A percentile compares a stretch with the other conserved stretches of the same genome.
phyloP scores from a whole-genome alignment of 495 filamentous ascomycete species.

The Aspergillus saccharolyticus region DNA sequence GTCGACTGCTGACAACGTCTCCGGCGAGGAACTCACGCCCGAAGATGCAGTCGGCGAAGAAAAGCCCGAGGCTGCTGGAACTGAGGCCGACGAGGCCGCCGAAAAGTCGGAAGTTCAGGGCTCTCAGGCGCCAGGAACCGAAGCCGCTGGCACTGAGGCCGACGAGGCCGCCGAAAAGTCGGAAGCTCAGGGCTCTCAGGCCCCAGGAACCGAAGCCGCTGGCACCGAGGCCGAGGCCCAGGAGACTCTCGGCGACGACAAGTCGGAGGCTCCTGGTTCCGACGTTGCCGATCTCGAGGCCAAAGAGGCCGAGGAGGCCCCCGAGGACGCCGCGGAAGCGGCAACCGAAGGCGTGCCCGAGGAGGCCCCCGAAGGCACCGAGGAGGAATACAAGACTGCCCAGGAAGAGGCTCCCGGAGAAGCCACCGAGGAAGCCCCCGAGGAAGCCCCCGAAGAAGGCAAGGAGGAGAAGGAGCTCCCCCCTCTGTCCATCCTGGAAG shows the following conservation, averaged over 20 bases:
- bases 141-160: background rate
- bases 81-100: conserved; percentile 10
- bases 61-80: background rate
- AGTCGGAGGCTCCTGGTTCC: background rate
- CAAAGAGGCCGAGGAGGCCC: background rate
- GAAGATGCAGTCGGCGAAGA: conserved; percentile 1
- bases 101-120: conserved; percentile 6
- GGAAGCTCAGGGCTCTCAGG: background rate
- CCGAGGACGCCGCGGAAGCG: conserved; percentile 13
- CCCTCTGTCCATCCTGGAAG: conserved; percentile 55
- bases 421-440: conserved; percentile 22
- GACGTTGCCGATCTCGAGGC: background rate
- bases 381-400: conserved; percentile 23
- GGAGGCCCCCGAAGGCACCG: conserved; percentile 25
- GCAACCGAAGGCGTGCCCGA: conserved; percentile 19
- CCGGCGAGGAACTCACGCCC: background rate
- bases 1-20: background rate
- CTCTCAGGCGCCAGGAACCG: background rate
- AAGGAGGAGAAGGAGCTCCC: conserved; percentile 40
- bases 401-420: conserved; percentile 25
- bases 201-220: background rate
- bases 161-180: conserved; percentile 3
- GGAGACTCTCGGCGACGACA: conserved; percentile 23
- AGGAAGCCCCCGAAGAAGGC: conserved; percentile 31
- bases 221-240: conserved; percentile 11